A percentile compares a stretch with the other conserved stretches of the same genome.
These are phyloP conservation scores for Wickerhamiella alocasiicola DNA, from an alignment of 805 yeast species.

Conservation along the genomic window DNA sequence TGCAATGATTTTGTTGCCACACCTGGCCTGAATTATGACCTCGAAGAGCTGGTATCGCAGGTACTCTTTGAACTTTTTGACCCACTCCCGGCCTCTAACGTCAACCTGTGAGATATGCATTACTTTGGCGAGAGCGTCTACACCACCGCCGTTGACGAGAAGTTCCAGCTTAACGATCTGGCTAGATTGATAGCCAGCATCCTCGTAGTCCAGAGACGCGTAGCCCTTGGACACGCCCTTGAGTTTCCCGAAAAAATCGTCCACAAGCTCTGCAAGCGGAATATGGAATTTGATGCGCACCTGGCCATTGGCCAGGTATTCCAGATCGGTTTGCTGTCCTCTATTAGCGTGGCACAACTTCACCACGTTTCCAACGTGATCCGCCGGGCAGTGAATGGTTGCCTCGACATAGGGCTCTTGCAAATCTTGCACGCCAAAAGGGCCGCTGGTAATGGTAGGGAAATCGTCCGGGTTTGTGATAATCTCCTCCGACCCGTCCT, in stretches of 20 bases:
- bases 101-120: slow-evolving; percentile 74
- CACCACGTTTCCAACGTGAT: slow-evolving; percentile 78
- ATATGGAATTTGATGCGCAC: slow-evolving; percentile 65
- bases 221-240: slow-evolving; percentile 85
- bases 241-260: slow-evolving; percentile 87
- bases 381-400: slow-evolving; percentile 80
- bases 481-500: slow-evolving; percentile 49
- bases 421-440: slow-evolving; percentile 14
- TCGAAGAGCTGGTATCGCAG: slow-evolving; percentile 77
- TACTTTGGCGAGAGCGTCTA: slow-evolving; percentile 86
- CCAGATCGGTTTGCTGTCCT: slow-evolving; percentile 70
- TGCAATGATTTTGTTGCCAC: slow-evolving; percentile 68
- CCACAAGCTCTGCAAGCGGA: slow-evolving; percentile 83
- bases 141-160: slow-evolving; percentile 74
- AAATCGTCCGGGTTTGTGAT: slow-evolving; percentile 89
- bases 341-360: slow-evolving; percentile 72
- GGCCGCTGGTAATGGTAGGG: slow-evolving; percentile 42
- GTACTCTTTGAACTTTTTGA: slow-evolving; percentile 65
- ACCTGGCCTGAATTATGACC: slow-evolving; percentile 83
- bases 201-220: slow-evolving; percentile 91
- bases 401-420: slow-evolving; percentile 83
- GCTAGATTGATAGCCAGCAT: slow-evolving; percentile 69
- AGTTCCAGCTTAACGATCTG: slow-evolving; percentile 80
- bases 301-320: slow-evolving; percentile 68
- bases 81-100: slow-evolving; percentile 67